These are phyloP conservation scores for Pichia sp. DNA, from an alignment of 1,139 yeast species.

Conservation along the genomic window DNA sequence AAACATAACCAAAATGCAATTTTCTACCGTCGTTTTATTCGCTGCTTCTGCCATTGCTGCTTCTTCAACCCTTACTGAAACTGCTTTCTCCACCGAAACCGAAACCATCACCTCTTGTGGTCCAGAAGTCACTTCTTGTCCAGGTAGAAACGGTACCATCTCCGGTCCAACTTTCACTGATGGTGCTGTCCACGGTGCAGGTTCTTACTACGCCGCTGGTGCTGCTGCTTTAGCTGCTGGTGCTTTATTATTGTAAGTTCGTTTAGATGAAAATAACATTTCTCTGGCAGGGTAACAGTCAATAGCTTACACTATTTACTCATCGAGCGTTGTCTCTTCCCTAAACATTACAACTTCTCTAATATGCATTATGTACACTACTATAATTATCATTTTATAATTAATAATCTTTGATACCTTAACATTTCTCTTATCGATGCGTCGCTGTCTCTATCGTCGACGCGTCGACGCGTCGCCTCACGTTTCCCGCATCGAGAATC, in stretches of 20 bases:
- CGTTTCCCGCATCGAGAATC: too few relatives aligned
- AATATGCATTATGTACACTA: too few relatives aligned
- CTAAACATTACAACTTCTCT: too few relatives aligned
- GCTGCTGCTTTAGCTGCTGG: slow-evolving; percentile 26
- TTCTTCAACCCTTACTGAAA: slow-evolving; percentile 14
- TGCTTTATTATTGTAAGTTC: slow-evolving; percentile 23
- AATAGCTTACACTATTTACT: neutral
- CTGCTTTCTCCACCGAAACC: slow-evolving; percentile 15
- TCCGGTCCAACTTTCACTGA: slow-evolving; percentile 19
- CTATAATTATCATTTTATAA: too few relatives aligned
- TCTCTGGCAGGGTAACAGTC: neutral
- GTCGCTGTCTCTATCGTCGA: too few relatives aligned
- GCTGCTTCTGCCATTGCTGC: slow-evolving; percentile 20
- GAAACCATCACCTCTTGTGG: slow-evolving; percentile 23
- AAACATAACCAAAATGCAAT: slow-evolving; percentile 21
- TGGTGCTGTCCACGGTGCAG: slow-evolving; percentile 21
- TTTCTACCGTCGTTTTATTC: slow-evolving; percentile 19
- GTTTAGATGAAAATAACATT: too few relatives aligned
- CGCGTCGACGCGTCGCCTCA: too few relatives aligned
- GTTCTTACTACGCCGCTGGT: slow-evolving; percentile 24
- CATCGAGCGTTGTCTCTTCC: too few relatives aligned
- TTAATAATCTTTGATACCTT: too few relatives aligned
- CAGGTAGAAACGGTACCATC: slow-evolving; percentile 13
- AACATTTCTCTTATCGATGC: too few relatives aligned
- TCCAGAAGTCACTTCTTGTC: slow-evolving; percentile 17